phyloP scores from a whole-genome alignment of 768 basidiomycete species.

The Mycena kentingensis region DNA sequence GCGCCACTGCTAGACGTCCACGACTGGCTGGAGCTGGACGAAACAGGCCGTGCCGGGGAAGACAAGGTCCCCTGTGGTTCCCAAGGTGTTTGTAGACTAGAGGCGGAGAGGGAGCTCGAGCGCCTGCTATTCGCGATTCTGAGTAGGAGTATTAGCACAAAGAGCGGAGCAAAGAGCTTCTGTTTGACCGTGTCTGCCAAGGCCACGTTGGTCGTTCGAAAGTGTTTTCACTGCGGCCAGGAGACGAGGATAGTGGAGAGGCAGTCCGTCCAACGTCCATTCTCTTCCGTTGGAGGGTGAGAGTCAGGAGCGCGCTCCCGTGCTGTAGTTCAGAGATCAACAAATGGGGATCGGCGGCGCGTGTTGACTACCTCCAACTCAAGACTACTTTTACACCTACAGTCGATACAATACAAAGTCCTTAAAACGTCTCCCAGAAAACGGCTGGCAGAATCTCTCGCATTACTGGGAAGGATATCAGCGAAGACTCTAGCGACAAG shows the following conservation, averaged over 20 bases:
- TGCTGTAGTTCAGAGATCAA: too few species aligned
- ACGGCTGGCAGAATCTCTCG: constrained; percentile 68
- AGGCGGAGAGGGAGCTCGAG: constrained; percentile 15
- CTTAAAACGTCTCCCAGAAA: constrained; percentile 80
- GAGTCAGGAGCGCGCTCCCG: too few species aligned
- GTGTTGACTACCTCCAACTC: too few species aligned
- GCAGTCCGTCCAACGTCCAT: constrained; percentile 43
- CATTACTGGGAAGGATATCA: constrained; percentile 58
- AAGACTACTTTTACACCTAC: too few species aligned
- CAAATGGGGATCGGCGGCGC: too few species aligned
- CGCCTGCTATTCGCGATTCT: constrained; percentile 20
- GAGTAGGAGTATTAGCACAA: constrained; percentile 25
- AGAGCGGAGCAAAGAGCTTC: constrained; percentile 2
- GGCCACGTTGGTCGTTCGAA: constrained; percentile 64
- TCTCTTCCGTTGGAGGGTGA: constrained; percentile 12
- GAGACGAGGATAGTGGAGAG: constrained; percentile 45
- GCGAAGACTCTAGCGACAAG: constrained; percentile 5
- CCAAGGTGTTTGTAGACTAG: constrained; percentile 25
- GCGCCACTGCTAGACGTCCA: constrained; percentile 24
- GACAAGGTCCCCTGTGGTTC: constrained; percentile 35
- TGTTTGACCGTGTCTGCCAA: constrained; percentile 36
- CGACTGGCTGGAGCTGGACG: constrained; percentile 24
- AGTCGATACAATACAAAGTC: too few species aligned
- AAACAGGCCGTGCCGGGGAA: constrained; percentile 23
- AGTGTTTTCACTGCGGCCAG: constrained; percentile 43